Evolutionary conservation across 1,284 basidiomycete species (phyloP).

Genomic region (Melampsora larici-populina): DNA sequence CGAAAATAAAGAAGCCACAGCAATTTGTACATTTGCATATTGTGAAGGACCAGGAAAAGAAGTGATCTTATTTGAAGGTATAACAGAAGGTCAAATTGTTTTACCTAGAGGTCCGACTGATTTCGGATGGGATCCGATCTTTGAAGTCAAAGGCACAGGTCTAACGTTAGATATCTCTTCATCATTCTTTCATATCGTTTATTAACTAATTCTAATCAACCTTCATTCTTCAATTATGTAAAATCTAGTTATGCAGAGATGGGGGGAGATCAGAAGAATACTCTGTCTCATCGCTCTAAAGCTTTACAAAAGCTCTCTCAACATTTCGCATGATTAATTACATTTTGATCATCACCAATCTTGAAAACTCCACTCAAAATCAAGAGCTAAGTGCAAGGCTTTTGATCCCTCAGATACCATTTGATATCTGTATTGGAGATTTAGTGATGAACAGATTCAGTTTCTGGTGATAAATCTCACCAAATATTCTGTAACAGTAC

Average conservation of each 20-base stretch:
- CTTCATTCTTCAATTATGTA: constrained; percentile 11
- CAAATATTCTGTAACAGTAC: too few relatives aligned
- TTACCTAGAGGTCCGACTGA: constrained; percentile 70
- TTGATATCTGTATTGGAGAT: too few relatives aligned
- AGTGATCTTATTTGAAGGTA: constrained; percentile 84
- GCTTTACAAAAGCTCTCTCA: constrained; percentile 76
- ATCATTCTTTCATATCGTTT: not conserved
- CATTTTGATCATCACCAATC: too few relatives aligned
- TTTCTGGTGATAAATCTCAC: too few relatives aligned
- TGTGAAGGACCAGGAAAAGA: constrained; percentile 72
- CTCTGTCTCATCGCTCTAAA: constrained; percentile 80
- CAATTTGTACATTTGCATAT: constrained; percentile 94
- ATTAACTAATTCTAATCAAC: constrained; percentile 18
- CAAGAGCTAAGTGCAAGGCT: too few relatives aligned
- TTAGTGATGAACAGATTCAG: too few relatives aligned
- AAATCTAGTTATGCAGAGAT: constrained; percentile 84
- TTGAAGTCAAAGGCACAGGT: constrained; percentile 68
- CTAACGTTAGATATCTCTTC: constrained; percentile 63
- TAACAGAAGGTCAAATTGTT: constrained; percentile 82
- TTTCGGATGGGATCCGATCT: constrained; percentile 89
- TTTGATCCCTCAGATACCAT: too few relatives aligned
- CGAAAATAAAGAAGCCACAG: constrained; percentile 72
- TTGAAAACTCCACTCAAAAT: too few relatives aligned
- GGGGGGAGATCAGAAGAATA: constrained; percentile 77
- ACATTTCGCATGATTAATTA: constrained; percentile 58